These are phyloP conservation scores for Pouteria glomerata DNA, from an alignment of 148 eudicot species.

Conservation along the genomic window DNA sequence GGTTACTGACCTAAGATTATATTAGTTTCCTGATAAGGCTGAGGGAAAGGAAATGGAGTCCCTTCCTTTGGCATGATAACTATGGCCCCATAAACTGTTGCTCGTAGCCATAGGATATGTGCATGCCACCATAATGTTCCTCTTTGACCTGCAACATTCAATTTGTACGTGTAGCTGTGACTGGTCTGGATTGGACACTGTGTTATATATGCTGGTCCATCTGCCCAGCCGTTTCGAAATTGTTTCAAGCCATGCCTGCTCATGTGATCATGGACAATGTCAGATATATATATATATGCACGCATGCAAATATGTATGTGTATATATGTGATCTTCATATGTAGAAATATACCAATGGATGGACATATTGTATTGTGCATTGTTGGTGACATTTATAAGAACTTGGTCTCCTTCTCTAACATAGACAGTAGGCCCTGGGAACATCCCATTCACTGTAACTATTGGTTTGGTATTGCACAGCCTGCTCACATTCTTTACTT, in stretches of 20 bases:
- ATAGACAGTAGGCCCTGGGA: constrained; percentile 66
- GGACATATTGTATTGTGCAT: constrained; percentile 50
- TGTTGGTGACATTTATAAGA: constrained; percentile 54
- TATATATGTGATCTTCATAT: not conserved
- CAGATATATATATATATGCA: not conserved
- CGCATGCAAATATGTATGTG: not conserved
- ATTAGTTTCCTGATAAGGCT: constrained; percentile 37
- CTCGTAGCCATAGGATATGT: constrained; percentile 51
- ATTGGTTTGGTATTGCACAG: constrained; percentile 66
- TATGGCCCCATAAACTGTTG: constrained; percentile 54
- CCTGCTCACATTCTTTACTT: constrained; percentile 52
- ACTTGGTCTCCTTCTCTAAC: constrained; percentile 63
- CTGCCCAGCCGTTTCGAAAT: constrained; percentile 55
- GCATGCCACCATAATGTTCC: constrained; percentile 69
- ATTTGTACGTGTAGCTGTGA: constrained; percentile 33
- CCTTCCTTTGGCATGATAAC: constrained; percentile 42
- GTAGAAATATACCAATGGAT: constrained; percentile 47
- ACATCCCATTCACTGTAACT: constrained; percentile 66
- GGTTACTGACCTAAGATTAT: constrained; percentile 32
- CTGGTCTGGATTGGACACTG: constrained; percentile 53
- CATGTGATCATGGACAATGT: not conserved
- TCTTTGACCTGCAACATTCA: constrained; percentile 41
- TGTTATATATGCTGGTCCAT: constrained; percentile 54
- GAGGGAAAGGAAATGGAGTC: constrained; percentile 49
- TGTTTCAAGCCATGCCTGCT: constrained; percentile 52